Evolutionary conservation across 1,284 basidiomycete species (phyloP).

Genomic region (Austroboletus olivaceoglutinosus): DNA sequence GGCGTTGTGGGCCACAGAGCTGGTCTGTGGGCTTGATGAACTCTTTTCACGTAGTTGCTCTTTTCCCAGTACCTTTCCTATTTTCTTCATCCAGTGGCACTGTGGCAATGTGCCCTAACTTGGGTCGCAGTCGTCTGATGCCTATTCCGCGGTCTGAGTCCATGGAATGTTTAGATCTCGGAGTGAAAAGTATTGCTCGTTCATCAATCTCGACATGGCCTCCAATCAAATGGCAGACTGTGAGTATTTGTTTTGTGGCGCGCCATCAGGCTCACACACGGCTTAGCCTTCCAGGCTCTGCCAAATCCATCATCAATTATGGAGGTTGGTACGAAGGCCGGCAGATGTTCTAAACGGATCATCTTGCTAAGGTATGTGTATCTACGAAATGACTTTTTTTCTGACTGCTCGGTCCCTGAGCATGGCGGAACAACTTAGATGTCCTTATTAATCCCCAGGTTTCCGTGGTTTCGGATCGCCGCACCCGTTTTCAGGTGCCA

Average conservation of each 20-base stretch:
- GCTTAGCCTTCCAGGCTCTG: conserved; percentile 7
- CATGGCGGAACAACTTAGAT: neutral
- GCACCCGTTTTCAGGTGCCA: conserved; percentile 4
- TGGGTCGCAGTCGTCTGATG: too few relatives aligned
- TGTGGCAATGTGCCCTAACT: too few relatives aligned
- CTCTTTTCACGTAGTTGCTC: neutral
- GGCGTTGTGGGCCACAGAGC: neutral
- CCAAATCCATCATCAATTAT: neutral
- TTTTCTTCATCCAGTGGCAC: too few relatives aligned
- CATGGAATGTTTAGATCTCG: too few relatives aligned
- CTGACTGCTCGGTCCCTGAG: neutral
- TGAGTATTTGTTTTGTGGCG: neutral
- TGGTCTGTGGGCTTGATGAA: neutral
- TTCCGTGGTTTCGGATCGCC: conserved; percentile 2
- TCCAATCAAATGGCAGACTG: neutral
- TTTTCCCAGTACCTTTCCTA: neutral
- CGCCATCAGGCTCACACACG: conserved; percentile 12
- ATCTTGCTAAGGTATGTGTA: neutral
- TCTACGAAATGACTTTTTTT: neutral
- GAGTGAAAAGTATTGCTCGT: neutral
- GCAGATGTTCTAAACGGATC: neutral
- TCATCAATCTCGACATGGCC: neutral
- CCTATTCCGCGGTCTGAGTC: too few relatives aligned
- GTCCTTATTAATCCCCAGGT: neutral
- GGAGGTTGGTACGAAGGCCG: neutral